Percentiles rank a stretch among this genome's conserved stretches.
Evolutionary conservation across 2,329 filamentous ascomycete species (phyloP).

Genomic region (Colletotrichum ledebouriae): DNA sequence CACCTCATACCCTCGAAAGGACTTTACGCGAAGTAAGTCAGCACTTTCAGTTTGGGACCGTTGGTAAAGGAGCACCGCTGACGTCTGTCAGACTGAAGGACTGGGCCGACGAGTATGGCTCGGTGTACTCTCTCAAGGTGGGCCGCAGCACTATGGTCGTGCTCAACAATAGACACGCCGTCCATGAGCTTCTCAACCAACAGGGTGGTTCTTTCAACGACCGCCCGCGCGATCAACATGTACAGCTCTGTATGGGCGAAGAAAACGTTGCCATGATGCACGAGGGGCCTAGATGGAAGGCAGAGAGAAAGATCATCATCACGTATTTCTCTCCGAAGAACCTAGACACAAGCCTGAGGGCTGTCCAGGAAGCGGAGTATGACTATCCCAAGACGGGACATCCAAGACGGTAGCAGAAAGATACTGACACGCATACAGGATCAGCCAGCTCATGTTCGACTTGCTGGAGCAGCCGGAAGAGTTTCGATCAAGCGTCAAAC

Average conservation of each 20-base stretch:
- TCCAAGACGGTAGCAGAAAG: background rate
- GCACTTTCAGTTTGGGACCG: too few species aligned
- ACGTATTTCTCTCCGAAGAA: conserved; percentile 60
- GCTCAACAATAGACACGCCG: conserved; percentile 54
- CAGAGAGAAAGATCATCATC: conserved; percentile 60
- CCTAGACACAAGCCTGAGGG: conserved; percentile 57
- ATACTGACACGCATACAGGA: background rate
- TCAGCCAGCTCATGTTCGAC: conserved; percentile 21
- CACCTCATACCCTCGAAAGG: conserved; percentile 44
- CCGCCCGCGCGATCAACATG: conserved; percentile 49
- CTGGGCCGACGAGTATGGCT: conserved; percentile 59
- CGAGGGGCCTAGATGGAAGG: conserved; percentile 60
- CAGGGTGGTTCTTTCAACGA: conserved; percentile 58
- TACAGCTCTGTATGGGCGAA: background rate
- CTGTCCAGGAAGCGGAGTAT: conserved; percentile 61
- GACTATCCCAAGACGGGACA: background rate
- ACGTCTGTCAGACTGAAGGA: conserved; percentile 54
- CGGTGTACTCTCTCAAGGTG: conserved; percentile 58
- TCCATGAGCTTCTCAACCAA: conserved; percentile 61
- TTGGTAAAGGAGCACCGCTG: background rate
- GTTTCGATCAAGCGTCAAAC: conserved; percentile 13
- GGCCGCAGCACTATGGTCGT: conserved; percentile 56
- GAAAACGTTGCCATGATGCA: conserved; percentile 53
- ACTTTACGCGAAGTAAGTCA: conserved; percentile 32
- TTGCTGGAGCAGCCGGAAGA: conserved; percentile 22